Conservation (phyloP, 352 stramenopile genomes). For the Globisporangium radiosum region DNA sequence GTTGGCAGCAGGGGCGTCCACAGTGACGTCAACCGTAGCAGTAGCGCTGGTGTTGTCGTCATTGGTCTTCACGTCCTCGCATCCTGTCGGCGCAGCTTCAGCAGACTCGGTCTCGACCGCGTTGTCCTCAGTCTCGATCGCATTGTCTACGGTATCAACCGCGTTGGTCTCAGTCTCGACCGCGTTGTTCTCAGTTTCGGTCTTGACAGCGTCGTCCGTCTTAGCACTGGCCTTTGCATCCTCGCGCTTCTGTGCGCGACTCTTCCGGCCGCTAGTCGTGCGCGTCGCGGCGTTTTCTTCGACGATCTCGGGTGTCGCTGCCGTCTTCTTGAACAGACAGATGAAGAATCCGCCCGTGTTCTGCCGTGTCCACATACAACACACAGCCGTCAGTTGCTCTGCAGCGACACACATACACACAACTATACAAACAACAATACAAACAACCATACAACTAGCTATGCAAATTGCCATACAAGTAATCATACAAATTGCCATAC, state of each 20-base stretch:
- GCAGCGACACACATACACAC: background rate
- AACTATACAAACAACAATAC: background rate
- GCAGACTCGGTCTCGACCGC: conserved; percentile 7
- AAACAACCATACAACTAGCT: background rate
- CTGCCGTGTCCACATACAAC: conserved; percentile 12
- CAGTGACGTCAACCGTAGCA: background rate
- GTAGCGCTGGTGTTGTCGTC: background rate
- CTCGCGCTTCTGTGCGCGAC: conserved; percentile 15
- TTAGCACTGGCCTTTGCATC: background rate
- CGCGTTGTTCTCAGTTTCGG: background rate
- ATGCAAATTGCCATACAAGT: background rate
- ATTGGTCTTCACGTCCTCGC: background rate
- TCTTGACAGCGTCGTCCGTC: conserved; percentile 12
- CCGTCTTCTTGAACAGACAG: conserved; percentile 92
- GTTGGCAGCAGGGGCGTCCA: conserved; percentile 6
- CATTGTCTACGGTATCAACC: conserved; percentile 13
- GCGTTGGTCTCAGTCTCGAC: conserved; percentile 9
- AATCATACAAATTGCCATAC: background rate
- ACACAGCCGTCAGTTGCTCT: background rate
- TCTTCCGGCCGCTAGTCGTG: conserved; percentile 7
- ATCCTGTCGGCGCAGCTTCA: background rate
- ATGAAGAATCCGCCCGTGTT: conserved; percentile 99
- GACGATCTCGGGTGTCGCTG: conserved; percentile 29
- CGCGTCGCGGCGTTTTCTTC: conserved; percentile 16
- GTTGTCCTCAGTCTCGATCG: conserved; percentile 1